Base-by-base conservation (phyloP, 2,329 filamentous ascomycete genomes). In the Aspergillus ochraceoroseus region DNA sequence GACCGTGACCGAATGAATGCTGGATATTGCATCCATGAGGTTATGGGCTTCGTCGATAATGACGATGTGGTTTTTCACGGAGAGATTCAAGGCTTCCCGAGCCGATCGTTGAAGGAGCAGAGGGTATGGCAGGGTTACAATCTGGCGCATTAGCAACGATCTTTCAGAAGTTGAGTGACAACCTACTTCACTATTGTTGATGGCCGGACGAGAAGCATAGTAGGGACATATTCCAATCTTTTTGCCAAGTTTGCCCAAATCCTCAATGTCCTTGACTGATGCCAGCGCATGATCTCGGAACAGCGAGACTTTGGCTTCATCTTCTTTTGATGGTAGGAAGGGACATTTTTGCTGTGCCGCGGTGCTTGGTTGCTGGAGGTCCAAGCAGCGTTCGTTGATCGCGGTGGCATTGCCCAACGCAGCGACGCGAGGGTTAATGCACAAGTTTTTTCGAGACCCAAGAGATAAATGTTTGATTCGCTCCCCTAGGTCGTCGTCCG, bases 31-130 rank as follows among this genome's bases (percentile, higher is more conserved):
- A 61, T 95, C 89, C 83, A 95, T 95, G 37, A 98, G 77, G 58
- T 98, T 98, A 61, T 98, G 92, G 0, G 92, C 92, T 69, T 98
- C 92, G 53, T 98, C 92, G 32, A 98, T 86, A 17, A 98, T 85
- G n/a, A 98, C 81, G 0, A 98, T 74, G 56, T 94, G 92, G 4
- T 82, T 80, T 54, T 94, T 88, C 6, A 98, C 66, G 15, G 84
- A 90, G 29, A 98, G 80, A 0, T 85, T 83, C 0, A 98, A 73
- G 0, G 92, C 88, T 46, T 96, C 89, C 33, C 92, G 75, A 0
- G 92, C 89, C 3, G 81, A 85, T 54, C 82, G 85, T 57, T 96
- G 92, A 2, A 98, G 70, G 0, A 98, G 73, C 5, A 98, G 66
- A 1, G 90, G 90, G 59, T 98, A 98, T 0, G 92, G 92, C 12